Base-by-base conservation (phyloP, 371 early-diverging fungal species). In the Actinomucor elegans region DNA sequence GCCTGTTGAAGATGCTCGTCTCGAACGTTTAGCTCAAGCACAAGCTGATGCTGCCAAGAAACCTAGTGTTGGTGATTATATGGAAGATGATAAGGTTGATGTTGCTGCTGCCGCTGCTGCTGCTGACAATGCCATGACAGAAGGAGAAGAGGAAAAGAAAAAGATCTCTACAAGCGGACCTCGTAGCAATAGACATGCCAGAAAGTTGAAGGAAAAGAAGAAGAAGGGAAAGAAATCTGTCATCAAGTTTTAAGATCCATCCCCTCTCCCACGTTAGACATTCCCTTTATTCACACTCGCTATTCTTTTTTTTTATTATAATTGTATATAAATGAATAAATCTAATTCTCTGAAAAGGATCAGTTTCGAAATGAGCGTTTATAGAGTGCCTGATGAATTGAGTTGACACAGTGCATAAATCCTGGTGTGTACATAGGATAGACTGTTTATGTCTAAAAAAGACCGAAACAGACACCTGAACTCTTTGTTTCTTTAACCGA, bases 31-130 rank as follows among this genome's bases (percentile, higher is more conserved):
- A 54, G 75, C 79, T 18, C 48, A 63, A 42, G 67, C 69, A 52
- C 79, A 78, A 59, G 71, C 69, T 23, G 73, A 67, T 33, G 75
- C 73, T 14, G 75, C 71, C 37, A 57, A 64, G 6, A 68, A 73
- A 29, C 55, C 64, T 31, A 61, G 71, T 35, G 64, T 66, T 17
- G 87, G 86, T 62, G 38, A 86, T 12, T 57, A 80, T 33, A 35
- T 83, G 14, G 66, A 77, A 44, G 42, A 74, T 20, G 86, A 84
- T 36, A 23, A 55, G 35, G 46, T 46, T 6, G 59, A 41, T 29
- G 45, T 26, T 42, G n/a, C 45, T 24, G 4, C 23, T 17, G 20
- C 36, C 4, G 15, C 23, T 28, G 35, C 35, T 4, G 44, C n/a
- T 12, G 35, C 28, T 10, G 55, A 44, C 3, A 55, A 44, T 20